A percentile compares a stretch with the other conserved stretches of the same genome.
phyloP scores from a whole-genome alignment of 768 basidiomycete species.

The Suillus ampliporus region DNA sequence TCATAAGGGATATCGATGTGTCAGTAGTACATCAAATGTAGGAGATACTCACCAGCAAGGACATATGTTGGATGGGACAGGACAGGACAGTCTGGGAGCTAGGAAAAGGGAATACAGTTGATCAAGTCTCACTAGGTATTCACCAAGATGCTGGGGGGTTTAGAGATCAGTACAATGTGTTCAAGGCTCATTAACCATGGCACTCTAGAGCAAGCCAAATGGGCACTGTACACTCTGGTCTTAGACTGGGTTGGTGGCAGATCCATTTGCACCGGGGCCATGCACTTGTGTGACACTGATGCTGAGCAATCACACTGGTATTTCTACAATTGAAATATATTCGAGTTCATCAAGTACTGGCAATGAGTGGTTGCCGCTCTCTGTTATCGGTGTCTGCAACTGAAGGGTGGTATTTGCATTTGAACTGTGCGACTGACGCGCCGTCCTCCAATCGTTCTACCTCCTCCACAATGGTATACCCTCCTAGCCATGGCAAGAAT shows the following conservation, averaged over 20 bases:
- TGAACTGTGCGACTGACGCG: slow-evolving; percentile 40
- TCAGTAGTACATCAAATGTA: too few relatives aligned
- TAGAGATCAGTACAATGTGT: background rate
- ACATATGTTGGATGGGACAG: too few relatives aligned
- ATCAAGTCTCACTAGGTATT: background rate
- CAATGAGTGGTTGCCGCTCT: background rate
- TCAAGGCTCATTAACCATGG: too few relatives aligned
- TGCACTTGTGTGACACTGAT: background rate
- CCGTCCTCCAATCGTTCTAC: slow-evolving; percentile 49
- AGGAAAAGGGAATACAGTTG: too few relatives aligned
- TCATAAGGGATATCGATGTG: too few relatives aligned
- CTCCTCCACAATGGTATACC: slow-evolving; percentile 54
- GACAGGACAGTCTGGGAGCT: too few relatives aligned
- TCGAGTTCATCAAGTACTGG: background rate
- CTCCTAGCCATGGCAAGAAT: slow-evolving; percentile 47
- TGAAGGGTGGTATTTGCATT: slow-evolving; percentile 21
- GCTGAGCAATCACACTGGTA: background rate
- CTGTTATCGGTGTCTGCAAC: background rate
- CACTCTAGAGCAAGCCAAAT: too few relatives aligned
- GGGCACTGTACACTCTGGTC: background rate
- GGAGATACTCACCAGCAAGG: too few relatives aligned
- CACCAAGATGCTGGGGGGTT: background rate
- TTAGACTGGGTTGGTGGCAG: background rate
- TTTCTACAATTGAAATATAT: background rate
- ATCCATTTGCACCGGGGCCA: background rate